phyloP scores from a whole-genome alignment of 768 basidiomycete species.

The Pleurotus ostreatus region DNA sequence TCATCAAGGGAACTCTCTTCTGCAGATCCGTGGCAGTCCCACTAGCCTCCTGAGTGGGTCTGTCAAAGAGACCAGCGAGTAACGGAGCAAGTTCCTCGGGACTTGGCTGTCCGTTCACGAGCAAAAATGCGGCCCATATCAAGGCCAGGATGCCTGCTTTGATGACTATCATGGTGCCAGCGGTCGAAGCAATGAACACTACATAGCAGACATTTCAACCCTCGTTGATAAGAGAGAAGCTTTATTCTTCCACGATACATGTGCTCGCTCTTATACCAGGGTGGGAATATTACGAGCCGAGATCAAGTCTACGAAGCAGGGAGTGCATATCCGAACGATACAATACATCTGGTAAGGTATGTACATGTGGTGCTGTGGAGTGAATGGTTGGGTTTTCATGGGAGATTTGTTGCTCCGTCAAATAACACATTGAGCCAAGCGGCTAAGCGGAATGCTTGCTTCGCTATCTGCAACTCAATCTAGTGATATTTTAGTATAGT shows the following conservation, averaged over 20 bases:
- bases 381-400: conserved; percentile 17
- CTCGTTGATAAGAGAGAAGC: not conserved
- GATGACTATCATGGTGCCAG: not conserved
- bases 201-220: too few species aligned
- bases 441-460: conserved; percentile 43
- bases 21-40: conserved; percentile 5
- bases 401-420: conserved; percentile 31
- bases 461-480: conserved; percentile 44
- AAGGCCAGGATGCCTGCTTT: not conserved
- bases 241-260: not conserved
- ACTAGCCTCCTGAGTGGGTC: not conserved
- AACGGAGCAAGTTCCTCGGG: conserved; percentile 19
- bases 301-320: too few species aligned
- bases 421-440: conserved; percentile 50
- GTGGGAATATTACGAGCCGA: too few species aligned
- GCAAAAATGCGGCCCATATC: not conserved
- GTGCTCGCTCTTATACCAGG: not conserved
- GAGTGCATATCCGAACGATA: too few species aligned
- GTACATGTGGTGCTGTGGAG: too few species aligned
- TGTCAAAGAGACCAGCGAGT: conserved; percentile 14
- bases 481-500: conserved; percentile 8
- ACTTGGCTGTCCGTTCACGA: conserved; percentile 15
- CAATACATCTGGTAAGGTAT: too few species aligned
- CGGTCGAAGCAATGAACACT: not conserved
- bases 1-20: conserved; percentile 23